These are phyloP conservation scores for Xylaria hypoxylon DNA, from an alignment of 2,329 filamentous ascomycete species.

Conservation along the genomic window DNA sequence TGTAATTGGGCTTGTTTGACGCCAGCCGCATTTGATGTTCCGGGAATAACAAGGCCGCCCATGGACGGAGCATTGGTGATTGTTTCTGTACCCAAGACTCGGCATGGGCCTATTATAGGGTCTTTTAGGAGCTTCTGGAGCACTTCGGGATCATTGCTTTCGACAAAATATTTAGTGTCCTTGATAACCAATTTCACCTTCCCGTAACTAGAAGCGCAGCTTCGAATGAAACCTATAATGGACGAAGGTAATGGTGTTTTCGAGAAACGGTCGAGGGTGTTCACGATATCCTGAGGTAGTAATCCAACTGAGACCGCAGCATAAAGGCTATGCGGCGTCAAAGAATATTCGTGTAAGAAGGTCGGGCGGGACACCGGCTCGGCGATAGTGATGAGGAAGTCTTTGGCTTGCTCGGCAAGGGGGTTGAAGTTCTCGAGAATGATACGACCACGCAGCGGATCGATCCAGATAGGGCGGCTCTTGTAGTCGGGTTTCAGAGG, in stretches of 20 bases:
- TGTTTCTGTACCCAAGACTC: constrained; percentile 77
- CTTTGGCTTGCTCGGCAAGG: constrained; percentile 85
- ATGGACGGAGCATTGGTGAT: constrained; percentile 89
- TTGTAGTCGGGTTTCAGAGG: constrained; percentile 88
- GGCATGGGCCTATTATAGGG: constrained; percentile 80
- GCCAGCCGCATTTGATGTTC: constrained; percentile 91
- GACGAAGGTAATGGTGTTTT: constrained; percentile 88
- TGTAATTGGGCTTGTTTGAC: constrained; percentile 75
- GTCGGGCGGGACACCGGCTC: constrained; percentile 91
- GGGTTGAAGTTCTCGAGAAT: constrained; percentile 95
- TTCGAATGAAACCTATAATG: constrained; percentile 80
- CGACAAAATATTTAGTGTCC: constrained; percentile 93
- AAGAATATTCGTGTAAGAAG: constrained; percentile 91
- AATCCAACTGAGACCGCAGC: constrained; percentile 96
- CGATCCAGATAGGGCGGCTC: constrained; percentile 93
- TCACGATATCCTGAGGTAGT: constrained; percentile 88
- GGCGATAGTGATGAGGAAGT: constrained; percentile 95
- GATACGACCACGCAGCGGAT: constrained; percentile 85
- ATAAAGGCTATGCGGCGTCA: constrained; percentile 93
- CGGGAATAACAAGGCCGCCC: constrained; percentile 89
- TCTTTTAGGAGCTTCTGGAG: constrained; percentile 89
- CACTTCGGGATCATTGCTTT: constrained; percentile 88
- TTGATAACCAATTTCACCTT: constrained; percentile 96
- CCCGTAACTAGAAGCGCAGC: constrained; percentile 89
- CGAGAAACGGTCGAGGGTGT: constrained; percentile 85